Conservation (phyloP, 805 yeast species). For the Metschnikowia baotianmanensis region DNA sequence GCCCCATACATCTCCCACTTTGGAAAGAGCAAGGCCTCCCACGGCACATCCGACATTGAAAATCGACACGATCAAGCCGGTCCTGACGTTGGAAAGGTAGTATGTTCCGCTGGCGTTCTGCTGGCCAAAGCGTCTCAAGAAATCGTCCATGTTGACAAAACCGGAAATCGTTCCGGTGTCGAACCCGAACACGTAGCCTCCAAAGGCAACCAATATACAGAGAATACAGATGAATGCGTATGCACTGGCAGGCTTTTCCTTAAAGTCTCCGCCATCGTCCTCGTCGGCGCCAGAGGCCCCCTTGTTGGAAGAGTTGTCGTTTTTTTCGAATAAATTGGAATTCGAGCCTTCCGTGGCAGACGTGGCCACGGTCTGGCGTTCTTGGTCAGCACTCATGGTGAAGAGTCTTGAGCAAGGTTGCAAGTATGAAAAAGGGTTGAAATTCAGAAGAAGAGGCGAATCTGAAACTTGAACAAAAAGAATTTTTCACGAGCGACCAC, state of each 20-base stretch:
- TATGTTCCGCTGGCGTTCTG: slow-evolving; percentile 36
- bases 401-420: too few relatives aligned
- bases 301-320: slow-evolving; percentile 9
- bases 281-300: slow-evolving; percentile 4
- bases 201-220: slow-evolving; percentile 65
- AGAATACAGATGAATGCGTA: slow-evolving; percentile 33
- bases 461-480: neutral
- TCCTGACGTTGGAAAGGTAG: slow-evolving; percentile 44
- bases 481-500: too few relatives aligned
- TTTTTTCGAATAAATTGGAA: slow-evolving; percentile 6
- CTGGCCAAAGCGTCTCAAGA: slow-evolving; percentile 51
- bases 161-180: slow-evolving; percentile 80
- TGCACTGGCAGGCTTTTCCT: slow-evolving; percentile 15
- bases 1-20: slow-evolving; percentile 57
- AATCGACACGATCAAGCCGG: slow-evolving; percentile 52
- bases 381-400: slow-evolving; percentile 9
- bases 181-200: slow-evolving; percentile 77
- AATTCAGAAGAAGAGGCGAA: too few relatives aligned
- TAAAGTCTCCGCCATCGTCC: slow-evolving; percentile 10
- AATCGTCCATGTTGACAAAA: slow-evolving; percentile 63
- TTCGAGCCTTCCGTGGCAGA: slow-evolving; percentile 10
- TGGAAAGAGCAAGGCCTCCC: slow-evolving; percentile 63
- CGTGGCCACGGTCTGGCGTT: slow-evolving; percentile 5
- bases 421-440: too few relatives aligned
- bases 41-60: slow-evolving; percentile 72